These are phyloP conservation scores for Tylopilus sp. DNA, from an alignment of 768 basidiomycete species.

Conservation along the genomic window DNA sequence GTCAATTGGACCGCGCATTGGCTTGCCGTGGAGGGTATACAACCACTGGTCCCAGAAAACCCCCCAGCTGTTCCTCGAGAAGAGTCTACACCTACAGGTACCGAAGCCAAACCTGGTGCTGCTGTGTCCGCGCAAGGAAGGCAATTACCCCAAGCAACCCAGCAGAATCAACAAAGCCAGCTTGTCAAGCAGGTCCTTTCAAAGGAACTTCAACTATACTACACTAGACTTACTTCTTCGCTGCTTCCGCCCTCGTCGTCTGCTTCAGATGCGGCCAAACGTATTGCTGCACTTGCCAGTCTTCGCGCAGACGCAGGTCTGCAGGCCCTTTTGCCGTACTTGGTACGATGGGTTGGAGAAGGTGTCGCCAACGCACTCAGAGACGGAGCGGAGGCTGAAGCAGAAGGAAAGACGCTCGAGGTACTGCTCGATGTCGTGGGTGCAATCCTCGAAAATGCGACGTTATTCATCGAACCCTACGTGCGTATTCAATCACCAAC, in stretches of 20 bases:
- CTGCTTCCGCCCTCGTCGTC: conserved; percentile 43
- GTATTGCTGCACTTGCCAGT: conserved; percentile 87
- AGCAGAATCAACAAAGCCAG: conserved; percentile 60
- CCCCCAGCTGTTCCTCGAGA: conserved; percentile 77
- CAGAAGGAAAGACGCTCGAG: conserved; percentile 70
- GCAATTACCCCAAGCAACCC: conserved; percentile 30
- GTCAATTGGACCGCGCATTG: conserved; percentile 93
- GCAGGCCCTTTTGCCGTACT: conserved; percentile 87
- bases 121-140: conserved; percentile 21
- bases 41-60: conserved; percentile 94
- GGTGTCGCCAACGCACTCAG: conserved; percentile 66
- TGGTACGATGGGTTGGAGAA: conserved; percentile 94
- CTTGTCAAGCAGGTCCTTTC: conserved; percentile 92
- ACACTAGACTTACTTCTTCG: conserved; percentile 83
- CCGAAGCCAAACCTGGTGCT: conserved; percentile 29
- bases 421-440: conserved; percentile 82
- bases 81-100: conserved; percentile 30
- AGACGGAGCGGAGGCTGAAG: conserved; percentile 49
- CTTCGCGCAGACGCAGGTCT: conserved; percentile 87
- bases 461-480: conserved; percentile 94
- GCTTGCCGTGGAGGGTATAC: conserved; percentile 97
- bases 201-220: conserved; percentile 92
- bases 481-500: no score
- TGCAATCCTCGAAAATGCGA: conserved; percentile 81
- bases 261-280: conserved; percentile 59